Conservation (phyloP, 768 basidiomycete genomes). For the Dioszegia hungarica region DNA sequence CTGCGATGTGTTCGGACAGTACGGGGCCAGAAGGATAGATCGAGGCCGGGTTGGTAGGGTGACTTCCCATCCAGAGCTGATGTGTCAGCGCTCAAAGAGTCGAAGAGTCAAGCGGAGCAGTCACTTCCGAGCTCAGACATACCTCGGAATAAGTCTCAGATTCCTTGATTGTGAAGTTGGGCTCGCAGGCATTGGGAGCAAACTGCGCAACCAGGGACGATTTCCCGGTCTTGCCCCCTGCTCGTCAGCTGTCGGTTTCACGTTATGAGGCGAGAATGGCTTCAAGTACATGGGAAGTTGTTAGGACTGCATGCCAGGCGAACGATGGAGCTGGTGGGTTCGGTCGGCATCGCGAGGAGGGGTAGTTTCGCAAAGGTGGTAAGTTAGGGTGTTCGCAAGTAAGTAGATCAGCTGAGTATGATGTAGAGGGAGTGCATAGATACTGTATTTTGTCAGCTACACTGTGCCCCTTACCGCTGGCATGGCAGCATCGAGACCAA, state of each 20-base stretch:
- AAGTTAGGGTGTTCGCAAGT: no score
- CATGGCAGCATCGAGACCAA: no score
- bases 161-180: conserved; percentile 20
- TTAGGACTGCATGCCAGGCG: conserved; percentile 13
- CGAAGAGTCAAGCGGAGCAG: no score
- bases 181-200: conserved; percentile 22
- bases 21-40: conserved; percentile 10
- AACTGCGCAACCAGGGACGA: conserved; percentile 27
- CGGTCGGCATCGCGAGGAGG: background rate
- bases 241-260: background rate
- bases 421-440: no score
- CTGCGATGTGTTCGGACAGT: conserved; percentile 17
- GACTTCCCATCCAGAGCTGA: conserved; percentile 40
- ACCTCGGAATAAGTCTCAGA: conserved; percentile 31
- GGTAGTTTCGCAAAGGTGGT: no score
- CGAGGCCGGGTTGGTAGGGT: conserved; percentile 37
- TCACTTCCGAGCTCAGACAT: no score
- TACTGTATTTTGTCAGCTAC: no score
- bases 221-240: conserved; percentile 36
- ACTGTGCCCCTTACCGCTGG: no score
- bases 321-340: conserved; percentile 1
- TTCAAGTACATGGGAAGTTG: conserved; percentile 21
- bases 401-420: no score
- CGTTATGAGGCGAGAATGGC: background rate
- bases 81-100: no score